Evolutionary conservation across 768 basidiomycete species (phyloP), one percentile per base, ranked within the genome.

Genomic region (Auriscalpium vulgare): DNA sequence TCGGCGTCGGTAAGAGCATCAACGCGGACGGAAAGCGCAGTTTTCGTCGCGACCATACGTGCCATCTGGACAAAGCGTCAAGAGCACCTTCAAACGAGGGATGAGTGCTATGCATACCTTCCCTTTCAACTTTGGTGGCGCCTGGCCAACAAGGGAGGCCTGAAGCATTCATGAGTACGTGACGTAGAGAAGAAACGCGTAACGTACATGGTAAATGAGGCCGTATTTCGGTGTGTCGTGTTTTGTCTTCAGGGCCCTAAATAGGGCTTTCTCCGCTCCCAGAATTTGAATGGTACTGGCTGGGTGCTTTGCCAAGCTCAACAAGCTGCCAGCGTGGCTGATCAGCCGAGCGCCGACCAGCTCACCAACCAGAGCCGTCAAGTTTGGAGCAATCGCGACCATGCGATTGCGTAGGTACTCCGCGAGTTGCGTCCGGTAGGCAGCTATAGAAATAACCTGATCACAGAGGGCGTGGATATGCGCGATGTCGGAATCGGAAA

Each of bases 211-310:
- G 74, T 97, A 99, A 64, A 99, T 98, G n/a, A 98, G 78, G 59
- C 97, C 97, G 67, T 99, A 98, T 75, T 99, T 99, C 23, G 95
- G 95, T 58, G 95, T 97, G 75, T 97, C 95, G 60, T 97, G 87
- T 66, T 88, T 88, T 35, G 87, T 87, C 71, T 88, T 88, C 56
- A 88, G 69, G 2, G 85, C 87, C 52, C 87, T 75, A 76, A 88
- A 88, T 23, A 88, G 74, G 13, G 85, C 85, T 69, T 88, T 88
- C 70, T 88, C 85, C 11, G 87, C 87, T 56, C 85, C 85, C 19
- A 88, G 75, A 56, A 88, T 88, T 67, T 88, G 85, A 21, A 88
- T 81, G 0, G 85, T 88, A 65, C 83, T 85, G n/a, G 85, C 85
- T 34, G 85, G 85, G 70, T 87, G 84, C 71, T 88, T 88, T 50